Evolutionary conservation across 192 early-diverging fungal genomes (phyloP).

Genomic region (Linnemannia exigua): DNA sequence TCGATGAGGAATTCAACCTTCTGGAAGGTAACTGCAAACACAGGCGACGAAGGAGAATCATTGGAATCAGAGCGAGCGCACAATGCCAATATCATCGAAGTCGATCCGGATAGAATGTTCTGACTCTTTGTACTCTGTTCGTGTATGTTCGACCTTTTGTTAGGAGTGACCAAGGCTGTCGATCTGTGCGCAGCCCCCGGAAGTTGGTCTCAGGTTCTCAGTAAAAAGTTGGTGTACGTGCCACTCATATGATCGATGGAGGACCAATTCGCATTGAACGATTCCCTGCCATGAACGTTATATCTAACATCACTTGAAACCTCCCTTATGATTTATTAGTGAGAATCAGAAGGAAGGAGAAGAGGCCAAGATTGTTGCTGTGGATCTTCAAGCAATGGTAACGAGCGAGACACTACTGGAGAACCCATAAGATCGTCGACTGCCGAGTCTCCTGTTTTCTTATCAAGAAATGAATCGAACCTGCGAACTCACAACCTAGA

Average conservation of each 20-base stretch:
- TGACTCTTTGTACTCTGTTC: no score
- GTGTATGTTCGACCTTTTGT: not conserved
- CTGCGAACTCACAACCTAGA: not conserved
- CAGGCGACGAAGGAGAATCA: not conserved
- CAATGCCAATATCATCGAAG: not conserved
- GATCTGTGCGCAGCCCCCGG: slow-evolving; percentile 99
- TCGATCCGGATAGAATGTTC: not conserved
- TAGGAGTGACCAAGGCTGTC: slow-evolving; percentile 88
- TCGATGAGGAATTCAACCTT: slow-evolving; percentile 96
- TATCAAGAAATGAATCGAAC: not conserved
- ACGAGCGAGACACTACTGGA: no score
- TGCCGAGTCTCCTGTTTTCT: no score
- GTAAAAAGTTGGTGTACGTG: slow-evolving; percentile 69
- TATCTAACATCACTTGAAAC: not conserved
- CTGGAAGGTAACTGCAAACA: slow-evolving; percentile 73
- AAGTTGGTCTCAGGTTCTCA: slow-evolving; percentile 96
- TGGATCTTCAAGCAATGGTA: slow-evolving; percentile 97
- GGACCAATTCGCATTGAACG: not conserved
- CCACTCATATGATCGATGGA: no score
- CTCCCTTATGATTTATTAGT: slow-evolving; percentile 32
- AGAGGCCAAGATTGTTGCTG: slow-evolving; percentile 89
- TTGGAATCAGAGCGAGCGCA: no score
- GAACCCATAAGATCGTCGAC: no score
- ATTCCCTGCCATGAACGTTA: not conserved
- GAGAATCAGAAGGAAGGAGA: slow-evolving; percentile 66